A percentile compares a stretch with the other conserved stretches of the same genome.
Conservation (phyloP, 495 filamentous ascomycete genomes). For the Chaetomium tenue region DNA sequence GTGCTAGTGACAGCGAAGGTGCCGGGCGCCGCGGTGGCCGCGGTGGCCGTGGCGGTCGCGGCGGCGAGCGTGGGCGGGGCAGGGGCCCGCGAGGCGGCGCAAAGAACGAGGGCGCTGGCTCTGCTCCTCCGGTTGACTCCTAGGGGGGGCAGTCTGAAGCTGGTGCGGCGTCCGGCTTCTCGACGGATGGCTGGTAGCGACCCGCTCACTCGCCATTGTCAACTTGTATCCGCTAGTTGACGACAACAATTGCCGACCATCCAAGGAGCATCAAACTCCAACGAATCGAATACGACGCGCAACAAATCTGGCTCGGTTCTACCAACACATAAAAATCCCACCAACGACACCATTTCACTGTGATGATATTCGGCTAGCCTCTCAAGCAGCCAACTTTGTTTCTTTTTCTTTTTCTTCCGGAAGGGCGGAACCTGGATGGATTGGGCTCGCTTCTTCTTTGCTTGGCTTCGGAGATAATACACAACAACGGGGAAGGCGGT, state of each 20-base stretch:
- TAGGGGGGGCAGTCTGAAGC: conserved; percentile 27
- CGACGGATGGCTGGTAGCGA: background rate
- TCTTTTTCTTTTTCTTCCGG: background rate
- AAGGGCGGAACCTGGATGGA: background rate
- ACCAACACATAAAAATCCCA: background rate
- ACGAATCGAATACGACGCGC: background rate
- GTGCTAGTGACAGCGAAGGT: conserved; percentile 78
- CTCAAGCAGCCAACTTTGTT: background rate
- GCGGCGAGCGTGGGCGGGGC: conserved; percentile 54
- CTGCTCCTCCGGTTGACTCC: conserved; percentile 51
- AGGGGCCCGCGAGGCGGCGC: conserved; percentile 59
- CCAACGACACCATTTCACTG: conserved; percentile 2
- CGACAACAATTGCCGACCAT: background rate
- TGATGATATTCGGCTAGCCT: conserved; percentile 16
- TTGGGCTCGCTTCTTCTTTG: conserved; percentile 2
- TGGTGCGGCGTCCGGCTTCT: background rate
- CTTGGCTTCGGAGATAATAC: conserved; percentile 6
- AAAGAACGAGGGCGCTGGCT: conserved; percentile 53
- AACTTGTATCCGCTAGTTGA: background rate
- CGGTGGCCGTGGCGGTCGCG: conserved; percentile 57
- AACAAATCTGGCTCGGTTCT: background rate
- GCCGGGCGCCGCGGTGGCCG: conserved; percentile 62
- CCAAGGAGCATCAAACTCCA: background rate
- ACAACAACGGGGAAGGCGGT: background rate
- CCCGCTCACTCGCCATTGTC: background rate